Evolutionary conservation across 1,284 basidiomycete genomes (phyloP).

Genomic region (Calocybe gambosa): DNA sequence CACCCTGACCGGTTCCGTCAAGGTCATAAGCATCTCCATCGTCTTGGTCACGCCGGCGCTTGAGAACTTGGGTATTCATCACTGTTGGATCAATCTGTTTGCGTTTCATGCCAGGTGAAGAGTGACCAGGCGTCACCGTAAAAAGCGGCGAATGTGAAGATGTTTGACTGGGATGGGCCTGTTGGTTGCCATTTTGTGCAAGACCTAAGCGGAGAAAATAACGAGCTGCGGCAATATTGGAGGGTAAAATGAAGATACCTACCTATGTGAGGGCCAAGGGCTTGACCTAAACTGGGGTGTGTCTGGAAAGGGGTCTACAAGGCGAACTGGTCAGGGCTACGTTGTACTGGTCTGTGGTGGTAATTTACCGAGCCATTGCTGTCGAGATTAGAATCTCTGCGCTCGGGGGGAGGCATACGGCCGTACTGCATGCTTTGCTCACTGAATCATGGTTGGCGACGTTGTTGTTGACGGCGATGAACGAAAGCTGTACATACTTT

Average conservation of each 20-base stretch:
- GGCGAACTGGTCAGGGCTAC: conserved; percentile 21
- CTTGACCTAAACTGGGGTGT: conserved; percentile 45
- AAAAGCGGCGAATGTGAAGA: conserved; percentile 30
- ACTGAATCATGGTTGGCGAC: conserved; percentile 28
- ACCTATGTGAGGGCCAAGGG: conserved; percentile 35
- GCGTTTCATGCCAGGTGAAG: conserved; percentile 42
- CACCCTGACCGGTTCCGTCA: conserved; percentile 47
- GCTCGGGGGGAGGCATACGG: conserved; percentile 38
- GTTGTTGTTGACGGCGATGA: conserved; percentile 15
- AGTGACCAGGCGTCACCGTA: conserved; percentile 24
- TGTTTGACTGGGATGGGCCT: conserved; percentile 26
- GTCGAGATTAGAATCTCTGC: conserved; percentile 41
- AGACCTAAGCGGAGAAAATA: conserved; percentile 26
- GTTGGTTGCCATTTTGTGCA: conserved; percentile 25
- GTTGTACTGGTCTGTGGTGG: conserved; percentile 17
- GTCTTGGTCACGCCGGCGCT: conserved; percentile 45
- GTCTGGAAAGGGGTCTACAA: conserved; percentile 38
- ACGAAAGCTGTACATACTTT: conserved; percentile 27
- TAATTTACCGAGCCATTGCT: conserved; percentile 40
- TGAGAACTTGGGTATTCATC: conserved; percentile 32
- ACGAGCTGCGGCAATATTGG: conserved; percentile 25
- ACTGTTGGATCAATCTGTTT: conserved; percentile 39
- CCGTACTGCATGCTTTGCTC: conserved; percentile 43
- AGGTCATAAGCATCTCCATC: conserved; percentile 42
- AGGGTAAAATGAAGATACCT: conserved; percentile 17